Evolutionary conservation across 2,329 filamentous ascomycete genomes (phyloP).

Genomic region (Neurospora sp.): DNA sequence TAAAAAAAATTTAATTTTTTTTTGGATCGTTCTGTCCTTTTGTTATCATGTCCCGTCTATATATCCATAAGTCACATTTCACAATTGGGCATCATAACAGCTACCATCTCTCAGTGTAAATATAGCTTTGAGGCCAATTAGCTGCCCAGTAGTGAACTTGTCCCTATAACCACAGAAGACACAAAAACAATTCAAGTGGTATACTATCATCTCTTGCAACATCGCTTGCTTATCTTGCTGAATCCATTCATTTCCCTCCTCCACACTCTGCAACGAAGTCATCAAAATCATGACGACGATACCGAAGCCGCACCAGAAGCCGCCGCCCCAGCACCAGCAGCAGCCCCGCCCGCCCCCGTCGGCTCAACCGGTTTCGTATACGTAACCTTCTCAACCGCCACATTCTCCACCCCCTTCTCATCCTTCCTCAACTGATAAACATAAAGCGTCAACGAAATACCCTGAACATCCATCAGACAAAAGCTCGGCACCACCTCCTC

Average conservation of each 20-base stretch:
- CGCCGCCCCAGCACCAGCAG: neutral
- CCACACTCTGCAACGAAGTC: neutral
- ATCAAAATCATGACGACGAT: neutral
- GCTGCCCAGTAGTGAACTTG: neutral
- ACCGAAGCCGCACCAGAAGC: neutral
- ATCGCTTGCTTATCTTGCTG: neutral
- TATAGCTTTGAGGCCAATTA: neutral
- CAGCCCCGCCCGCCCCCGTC: slow-evolving; percentile 25
- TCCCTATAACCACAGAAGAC: neutral
- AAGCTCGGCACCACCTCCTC: slow-evolving; percentile 82
- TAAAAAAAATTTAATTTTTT: no score
- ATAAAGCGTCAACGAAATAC: slow-evolving; percentile 89
- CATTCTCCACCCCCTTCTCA: slow-evolving; percentile 65
- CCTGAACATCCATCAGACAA: slow-evolving; percentile 97
- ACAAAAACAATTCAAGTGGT: neutral
- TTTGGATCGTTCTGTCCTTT: neutral
- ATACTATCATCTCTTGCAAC: neutral
- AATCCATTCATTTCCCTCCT: neutral
- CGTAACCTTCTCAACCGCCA: slow-evolving; percentile 77
- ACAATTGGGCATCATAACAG: neutral
- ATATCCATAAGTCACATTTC: neutral
- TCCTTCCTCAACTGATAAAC: slow-evolving; percentile 82
- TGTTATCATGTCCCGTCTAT: neutral
- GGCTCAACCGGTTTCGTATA: slow-evolving; percentile 67
- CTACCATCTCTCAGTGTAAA: neutral